Evolutionary conservation across 1,284 basidiomycete species (phyloP), one percentile per base, ranked within the genome.

Genomic region (Rhodotorula sp.): DNA sequence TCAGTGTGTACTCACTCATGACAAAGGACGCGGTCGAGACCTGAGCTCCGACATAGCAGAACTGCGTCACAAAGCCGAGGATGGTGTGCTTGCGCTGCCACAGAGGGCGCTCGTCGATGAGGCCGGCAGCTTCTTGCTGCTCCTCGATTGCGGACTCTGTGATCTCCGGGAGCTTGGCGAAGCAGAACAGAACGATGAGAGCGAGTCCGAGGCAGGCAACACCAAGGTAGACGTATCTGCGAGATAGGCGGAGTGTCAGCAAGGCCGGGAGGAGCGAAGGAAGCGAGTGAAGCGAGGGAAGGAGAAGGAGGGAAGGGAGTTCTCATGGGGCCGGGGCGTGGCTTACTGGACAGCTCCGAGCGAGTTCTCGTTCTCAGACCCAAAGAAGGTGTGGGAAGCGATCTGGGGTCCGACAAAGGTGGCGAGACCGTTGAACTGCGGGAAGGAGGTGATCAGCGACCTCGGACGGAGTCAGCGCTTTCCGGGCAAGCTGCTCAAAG

Each of bases 371-470:
- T 81, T 84, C 4, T 85, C 8, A 1, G n/a, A 89, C 22, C 67
- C 60, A 10, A 60, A 42, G 62, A 67, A 67, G n/a, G 66, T 67
- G 33, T 67, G 33, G 24, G 87, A 87, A 30, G 89, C 90, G 76
- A 92, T 92, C 75, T 91, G 84, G 37, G 91, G 90, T 0, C 91
- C 91, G 30, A 88, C 84, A 77, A 92, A 90, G 1, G 87, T 87
- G 0, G 89, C 90, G 51, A 92, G 83, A 59, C 91, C 90, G 79
- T 91, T 26, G 33, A 22, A 37, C 48, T 49, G 48, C 24, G 2
- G 17, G 45, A 26, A 17, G 12, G 17, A 44, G 15, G 4, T 44
- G 49, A 42, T 33, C 42, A 44, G 49, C 24, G 77, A 91, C n/a
- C 10, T 14, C 1, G 12, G 53, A 54, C 53, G 53, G 37, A n/a